Base-by-base conservation (phyloP, 2,329 filamentous ascomycete genomes). In the Lecanicillium sp. region DNA sequence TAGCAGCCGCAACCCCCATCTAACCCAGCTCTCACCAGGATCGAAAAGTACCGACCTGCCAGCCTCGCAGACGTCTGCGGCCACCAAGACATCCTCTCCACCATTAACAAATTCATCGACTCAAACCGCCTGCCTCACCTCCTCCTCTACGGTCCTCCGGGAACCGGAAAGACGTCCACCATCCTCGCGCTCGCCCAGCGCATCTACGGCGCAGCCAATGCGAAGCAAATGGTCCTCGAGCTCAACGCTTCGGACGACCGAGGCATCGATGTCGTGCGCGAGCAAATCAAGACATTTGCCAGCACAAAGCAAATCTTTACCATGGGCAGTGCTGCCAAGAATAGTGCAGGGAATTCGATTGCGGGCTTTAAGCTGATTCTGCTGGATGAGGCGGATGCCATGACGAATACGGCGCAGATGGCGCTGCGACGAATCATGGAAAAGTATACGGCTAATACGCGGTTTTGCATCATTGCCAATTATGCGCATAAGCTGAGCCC, bases 321-420 rank as follows among this genome's bases (percentile, higher is more conserved):
- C 12, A 65, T 74, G 56, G 78, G 75, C 30, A 68, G 70, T 7
- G 65, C 73, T 2, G 64, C 64, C 25, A 54, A 70, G 5, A 57
- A 54, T 36, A 43, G 58, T 9, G 17, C 14, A 8, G 18, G 29
- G 16, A 53, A 64, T 22, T 64, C 73, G 11, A 62, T 90, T 18
- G 86, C 85, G 0, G 76, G 76, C 4, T 98, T 84, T 70, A 98
- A 98, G 68, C 78, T 98, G 50, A 96, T 98, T 56, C 86, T 98
- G 40, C 77, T 98, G 4, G 92, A 98, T 60, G 92, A 98, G 68
- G 92, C 92, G n/a, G 92, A 98, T 59, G 92, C 92, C 38, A 98
- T 98, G 92, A 98, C 92, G n/a, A 84, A 86, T 38, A 94, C 90
- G 1, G 92, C 92, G 5, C 92, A 98, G 63, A 98, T 98, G 90